Evolutionary conservation across 495 filamentous ascomycete genomes (phyloP), one percentile per base, ranked within the genome.

Genomic region (Parathielavia hyrcaniae): DNA sequence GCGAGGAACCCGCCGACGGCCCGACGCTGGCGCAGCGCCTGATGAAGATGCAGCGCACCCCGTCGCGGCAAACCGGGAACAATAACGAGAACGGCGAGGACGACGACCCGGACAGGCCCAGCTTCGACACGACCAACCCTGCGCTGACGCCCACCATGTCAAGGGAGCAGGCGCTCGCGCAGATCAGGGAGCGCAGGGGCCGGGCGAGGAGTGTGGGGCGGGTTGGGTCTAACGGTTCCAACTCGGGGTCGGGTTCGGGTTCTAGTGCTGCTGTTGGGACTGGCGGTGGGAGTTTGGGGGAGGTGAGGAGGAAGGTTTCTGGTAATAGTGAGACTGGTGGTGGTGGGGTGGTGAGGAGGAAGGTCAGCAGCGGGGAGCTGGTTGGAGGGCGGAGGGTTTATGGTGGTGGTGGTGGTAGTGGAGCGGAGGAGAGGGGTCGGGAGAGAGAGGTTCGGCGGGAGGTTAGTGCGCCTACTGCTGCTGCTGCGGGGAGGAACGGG

Each of bases 131-230:
- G 19, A 78, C 65, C 57, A 79, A 79, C 69, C 74, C 77, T 17
- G 74, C 74, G 10, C 57, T 81, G 39, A 76, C 73, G 45, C 79
- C 79, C 9, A 81, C 79, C 39, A 79, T 83, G 78, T 76, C 77
- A 34, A 70, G 80, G 50, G 81, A 83, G 67, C 69, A 83, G 66
- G 78, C 78, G n/a, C 70, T 83, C 5, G 78, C 75, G 19, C 72
- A 77, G 71, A 83, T 83, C 50, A 67, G 75, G 43, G 77, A 80
- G 60, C 72, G 80, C 0, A 66, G 81, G 34, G 80, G 75, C 4
- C 68, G 81, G 17, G 78, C 67, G 20, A 53, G 63, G 40, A 69
- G 67, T 19, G 62, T 65, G 0, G 65, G 58, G 26, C 19, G 56
- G 16, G 52, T 46, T 13, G 46, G 14, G 7, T 30, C 57, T 7